phyloP scores from a whole-genome alignment of 768 basidiomycete species.

The Boletus huronensis region DNA sequence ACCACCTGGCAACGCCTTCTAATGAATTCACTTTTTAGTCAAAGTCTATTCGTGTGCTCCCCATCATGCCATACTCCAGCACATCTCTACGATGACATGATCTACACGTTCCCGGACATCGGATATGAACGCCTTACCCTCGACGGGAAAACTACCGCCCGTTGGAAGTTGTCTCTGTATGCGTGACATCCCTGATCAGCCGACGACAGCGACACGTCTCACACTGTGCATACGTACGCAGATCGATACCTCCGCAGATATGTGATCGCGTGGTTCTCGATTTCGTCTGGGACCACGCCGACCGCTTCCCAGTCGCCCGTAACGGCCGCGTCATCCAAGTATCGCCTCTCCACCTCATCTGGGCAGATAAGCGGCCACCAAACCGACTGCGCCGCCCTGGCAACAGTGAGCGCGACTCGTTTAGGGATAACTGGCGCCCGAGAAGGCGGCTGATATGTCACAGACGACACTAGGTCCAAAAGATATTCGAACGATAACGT shows the following conservation, averaged over 20 bases:
- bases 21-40: constrained; percentile 20
- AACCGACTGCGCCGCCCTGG: constrained; percentile 55
- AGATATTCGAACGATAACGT: constrained; percentile 81
- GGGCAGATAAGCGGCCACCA: constrained; percentile 95
- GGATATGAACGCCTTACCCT: constrained; percentile 37
- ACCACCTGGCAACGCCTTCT: constrained; percentile 30
- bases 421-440: constrained; percentile 77
- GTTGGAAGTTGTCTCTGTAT: constrained; percentile 61
- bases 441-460: constrained; percentile 75
- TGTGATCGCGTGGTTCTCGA: constrained; percentile 86
- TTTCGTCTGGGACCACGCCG: constrained; percentile 75
- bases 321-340: constrained; percentile 73
- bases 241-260: constrained; percentile 88
- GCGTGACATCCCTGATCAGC: constrained; percentile 10
- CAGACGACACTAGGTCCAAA: constrained; percentile 69
- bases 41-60: constrained; percentile 24
- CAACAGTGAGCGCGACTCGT: constrained; percentile 56
- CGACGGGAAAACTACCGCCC: constrained; percentile 63
- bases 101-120: constrained; percentile 25
- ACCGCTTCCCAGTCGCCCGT: constrained; percentile 82
- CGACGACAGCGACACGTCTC: not conserved
- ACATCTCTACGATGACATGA: constrained; percentile 20
- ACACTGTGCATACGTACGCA: constrained; percentile 57
- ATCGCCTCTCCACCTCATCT: constrained; percentile 87
- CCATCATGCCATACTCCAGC: constrained; percentile 13